A percentile compares a stretch with the other conserved stretches of the same genome.
These are phyloP conservation scores for Myxozyma melibiosi DNA, from an alignment of 805 yeast species.

Conservation along the genomic window DNA sequence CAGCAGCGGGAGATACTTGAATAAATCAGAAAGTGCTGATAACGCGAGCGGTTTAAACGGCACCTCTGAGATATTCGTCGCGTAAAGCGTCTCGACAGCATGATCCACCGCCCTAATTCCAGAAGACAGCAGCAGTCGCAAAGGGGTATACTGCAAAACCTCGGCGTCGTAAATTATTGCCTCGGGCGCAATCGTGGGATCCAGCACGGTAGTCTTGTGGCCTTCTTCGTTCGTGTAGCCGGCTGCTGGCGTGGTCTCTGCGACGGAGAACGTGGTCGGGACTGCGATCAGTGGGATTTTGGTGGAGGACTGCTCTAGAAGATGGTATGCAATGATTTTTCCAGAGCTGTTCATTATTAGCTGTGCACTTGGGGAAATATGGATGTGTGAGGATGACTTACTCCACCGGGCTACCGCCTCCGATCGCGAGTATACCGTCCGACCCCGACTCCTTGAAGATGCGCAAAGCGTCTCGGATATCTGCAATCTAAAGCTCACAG, in stretches of 20 bases:
- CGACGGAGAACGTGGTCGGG: constrained; percentile 9
- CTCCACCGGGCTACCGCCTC: constrained; percentile 18
- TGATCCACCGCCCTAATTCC: constrained; percentile 14
- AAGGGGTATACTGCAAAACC: constrained; percentile 7
- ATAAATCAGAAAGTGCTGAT: not conserved
- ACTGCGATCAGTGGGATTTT: not conserved
- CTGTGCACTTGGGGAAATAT: not conserved
- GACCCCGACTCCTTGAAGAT: not conserved
- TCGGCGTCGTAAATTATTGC: constrained; percentile 6
- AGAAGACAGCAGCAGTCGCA: not conserved
- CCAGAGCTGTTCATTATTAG: constrained; percentile 4
- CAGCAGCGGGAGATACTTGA: constrained; percentile 4
- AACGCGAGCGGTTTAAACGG: constrained; percentile 12
- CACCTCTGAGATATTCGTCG: not conserved
- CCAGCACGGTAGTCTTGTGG: not conserved
- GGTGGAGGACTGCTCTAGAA: not conserved
- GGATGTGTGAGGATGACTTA: not conserved
- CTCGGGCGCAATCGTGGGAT: not conserved
- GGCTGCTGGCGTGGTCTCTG: constrained; percentile 9
- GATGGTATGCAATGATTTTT: not conserved
- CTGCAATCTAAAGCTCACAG: constrained; percentile 1
- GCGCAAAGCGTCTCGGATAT: not conserved
- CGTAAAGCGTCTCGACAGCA: constrained; percentile 12
- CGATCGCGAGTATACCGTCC: constrained; percentile 5
- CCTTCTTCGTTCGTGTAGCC: constrained; percentile 11